phyloP scores from a whole-genome alignment of 768 basidiomycete genomes.

The Psilocybe azurescens region DNA sequence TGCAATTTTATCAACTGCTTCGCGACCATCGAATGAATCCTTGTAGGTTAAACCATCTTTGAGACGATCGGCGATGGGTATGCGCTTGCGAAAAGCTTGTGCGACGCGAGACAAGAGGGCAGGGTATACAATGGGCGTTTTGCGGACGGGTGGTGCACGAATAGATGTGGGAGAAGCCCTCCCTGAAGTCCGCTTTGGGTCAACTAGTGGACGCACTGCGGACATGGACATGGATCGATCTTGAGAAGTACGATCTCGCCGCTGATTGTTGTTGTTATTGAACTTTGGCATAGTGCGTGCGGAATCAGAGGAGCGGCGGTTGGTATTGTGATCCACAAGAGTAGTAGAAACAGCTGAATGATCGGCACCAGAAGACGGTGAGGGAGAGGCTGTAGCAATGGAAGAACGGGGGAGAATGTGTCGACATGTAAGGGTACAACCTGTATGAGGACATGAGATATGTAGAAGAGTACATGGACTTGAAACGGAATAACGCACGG shows the following conservation, averaged over 20 bases:
- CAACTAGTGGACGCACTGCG: conserved; percentile 52
- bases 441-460: conserved; percentile 25
- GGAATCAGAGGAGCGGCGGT: conserved; percentile 76
- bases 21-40: conserved; percentile 95
- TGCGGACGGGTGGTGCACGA: conserved; percentile 45
- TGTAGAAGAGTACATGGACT: conserved; percentile 11
- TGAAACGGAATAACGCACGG: conserved; percentile 25
- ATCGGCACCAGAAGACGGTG: conserved; percentile 30
- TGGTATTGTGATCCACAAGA: conserved; percentile 38
- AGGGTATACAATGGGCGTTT: conserved; percentile 89
- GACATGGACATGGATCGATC: conserved; percentile 84
- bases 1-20: conserved; percentile 96
- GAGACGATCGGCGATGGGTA: conserved; percentile 75
- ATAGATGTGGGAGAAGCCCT: conserved; percentile 45
- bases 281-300: conserved; percentile 61
- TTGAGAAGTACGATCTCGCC: conserved; percentile 64
- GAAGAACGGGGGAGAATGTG: conserved; percentile 49
- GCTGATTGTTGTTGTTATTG: conserved; percentile 37
- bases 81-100: conserved; percentile 87
- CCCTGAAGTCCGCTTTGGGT: conserved; percentile 39
- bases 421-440: conserved; percentile 65
- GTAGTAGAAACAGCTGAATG: conserved; percentile 43
- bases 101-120: conserved; percentile 94
- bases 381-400: conserved; percentile 39
- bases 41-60: conserved; percentile 98